Base-by-base conservation (phyloP, 352 stramenopile species). In the Globisporangium heterothallicum region DNA sequence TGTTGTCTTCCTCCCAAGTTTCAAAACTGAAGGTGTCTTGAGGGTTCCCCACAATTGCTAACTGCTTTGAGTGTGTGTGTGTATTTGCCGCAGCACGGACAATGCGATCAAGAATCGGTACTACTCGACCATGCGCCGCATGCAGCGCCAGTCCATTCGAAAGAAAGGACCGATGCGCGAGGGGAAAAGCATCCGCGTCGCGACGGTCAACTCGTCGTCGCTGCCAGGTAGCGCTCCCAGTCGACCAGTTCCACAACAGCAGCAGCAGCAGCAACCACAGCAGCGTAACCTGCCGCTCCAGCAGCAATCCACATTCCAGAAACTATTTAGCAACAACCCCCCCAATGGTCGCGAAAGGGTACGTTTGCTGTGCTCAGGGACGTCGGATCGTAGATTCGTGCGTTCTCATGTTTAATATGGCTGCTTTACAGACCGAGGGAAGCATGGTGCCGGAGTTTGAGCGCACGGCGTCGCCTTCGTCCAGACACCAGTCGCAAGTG, bases 61-160 rank as follows among this genome's bases (percentile, higher is more conserved):
- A n/a, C n/a, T n/a, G n/a, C n/a, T n/a, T n/a, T n/a, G n/a, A n/a
- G n/a, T n/a, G n/a, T n/a, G n/a, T n/a, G n/a, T n/a, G n/a, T n/a
- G n/a, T 46, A 25, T 18, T 24, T 54, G 21, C 14, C 25, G 18
- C 34, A 82, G 81, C 40, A 95, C 87, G 24, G 86, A 96, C 60
- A 96, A 96, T 60, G 84, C 83, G 25, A 95, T 96, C 61, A 96
- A 96, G 66, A 96, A 95, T 54, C 74, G 85, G 32, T 96, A 92
- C 61, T 96, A 97, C 63, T 96, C 85, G 53, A 95, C 81, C n/a
- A 94, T 93, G 81, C 67, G 85, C 4, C 78, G 85, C 53, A 91
- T 95, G 78, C 78, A 93, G 62, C 68, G 84, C 0, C 84, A 95
- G 57, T 94, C 84, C 18, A 75, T 94, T 38, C 84, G 84, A 16